A percentile compares a stretch with the other conserved stretches of the same genome.
Evolutionary conservation across 176 grass and related monocot species (phyloP).

Genomic region (Oryza meyeriana): DNA sequence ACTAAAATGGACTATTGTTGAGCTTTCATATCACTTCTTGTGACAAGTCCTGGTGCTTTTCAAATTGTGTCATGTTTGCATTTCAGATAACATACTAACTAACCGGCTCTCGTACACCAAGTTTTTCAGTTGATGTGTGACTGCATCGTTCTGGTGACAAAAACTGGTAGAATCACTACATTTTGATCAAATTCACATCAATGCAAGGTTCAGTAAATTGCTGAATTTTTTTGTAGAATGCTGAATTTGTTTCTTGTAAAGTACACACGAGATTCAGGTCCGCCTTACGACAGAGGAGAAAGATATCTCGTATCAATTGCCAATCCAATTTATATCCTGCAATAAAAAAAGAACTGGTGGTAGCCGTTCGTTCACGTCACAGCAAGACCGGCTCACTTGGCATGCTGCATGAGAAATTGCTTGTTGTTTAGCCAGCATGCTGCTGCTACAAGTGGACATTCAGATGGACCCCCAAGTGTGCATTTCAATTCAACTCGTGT

Average conservation of each 20-base stretch:
- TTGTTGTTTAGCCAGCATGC: slow-evolving; percentile 5
- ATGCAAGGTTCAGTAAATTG: not conserved
- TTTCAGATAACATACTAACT: not conserved
- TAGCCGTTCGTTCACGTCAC: slow-evolving; percentile 8
- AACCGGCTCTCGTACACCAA: not conserved
- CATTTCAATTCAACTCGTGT: slow-evolving; percentile 24
- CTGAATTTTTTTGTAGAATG: not conserved
- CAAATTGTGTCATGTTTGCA: not conserved
- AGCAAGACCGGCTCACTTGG: not conserved
- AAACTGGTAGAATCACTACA: not conserved
- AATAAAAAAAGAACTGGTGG: not conserved
- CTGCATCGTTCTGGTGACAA: not conserved
- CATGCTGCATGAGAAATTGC: not conserved
- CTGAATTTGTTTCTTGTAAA: not conserved
- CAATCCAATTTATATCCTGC: not conserved
- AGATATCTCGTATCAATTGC: not conserved
- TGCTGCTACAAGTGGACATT: slow-evolving; percentile 4
- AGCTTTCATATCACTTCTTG: slow-evolving; percentile 7
- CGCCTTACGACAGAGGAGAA: not conserved
- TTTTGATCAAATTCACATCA: not conserved
- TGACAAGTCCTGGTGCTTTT: not conserved
- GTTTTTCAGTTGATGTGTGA: not conserved
- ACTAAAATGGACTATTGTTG: slow-evolving; percentile 4
- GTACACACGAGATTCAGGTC: not conserved
- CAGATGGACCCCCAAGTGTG: slow-evolving; percentile 9